A percentile compares a stretch with the other conserved stretches of the same genome.
Evolutionary conservation across 768 basidiomycete species (phyloP).

Genomic region (Holtermanniella nyarrowii): DNA sequence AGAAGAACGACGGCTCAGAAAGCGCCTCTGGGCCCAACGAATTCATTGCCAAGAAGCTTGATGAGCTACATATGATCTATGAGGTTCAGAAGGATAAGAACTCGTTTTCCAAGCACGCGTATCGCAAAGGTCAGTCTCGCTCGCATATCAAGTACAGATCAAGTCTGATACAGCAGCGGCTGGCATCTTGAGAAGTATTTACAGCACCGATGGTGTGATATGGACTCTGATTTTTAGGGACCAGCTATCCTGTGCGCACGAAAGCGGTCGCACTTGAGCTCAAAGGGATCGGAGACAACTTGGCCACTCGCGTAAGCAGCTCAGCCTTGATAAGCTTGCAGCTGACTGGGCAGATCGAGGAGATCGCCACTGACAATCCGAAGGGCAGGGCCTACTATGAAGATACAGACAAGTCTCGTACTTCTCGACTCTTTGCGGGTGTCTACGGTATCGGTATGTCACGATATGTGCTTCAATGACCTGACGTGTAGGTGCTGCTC

Average conservation of each 20-base stretch:
- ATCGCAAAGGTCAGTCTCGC: constrained; percentile 15
- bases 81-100: constrained; percentile 22
- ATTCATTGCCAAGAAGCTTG: constrained; percentile 28
- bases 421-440: constrained; percentile 52
- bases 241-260: constrained; percentile 22
- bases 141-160: constrained; percentile 1
- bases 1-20: constrained; percentile 14
- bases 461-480: neutral
- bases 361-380: constrained; percentile 20
- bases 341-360: constrained; percentile 23
- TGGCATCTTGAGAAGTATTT: constrained; percentile 24
- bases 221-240: no score
- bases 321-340: neutral
- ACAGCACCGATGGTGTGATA: no score
- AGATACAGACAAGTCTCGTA: constrained; percentile 21
- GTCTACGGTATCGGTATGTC: constrained; percentile 76
- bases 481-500: constrained; percentile 26
- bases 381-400: constrained; percentile 27
- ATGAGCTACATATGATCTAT: constrained; percentile 28
- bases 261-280: constrained; percentile 20
- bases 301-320: constrained; percentile 26
- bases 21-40: constrained; percentile 24
- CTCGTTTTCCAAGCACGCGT: constrained; percentile 19
- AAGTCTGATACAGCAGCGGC: constrained; percentile 14
- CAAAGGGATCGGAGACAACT: constrained; percentile 27